Base-by-base conservation (phyloP, 225 moss, liverwort and hornwort species). In the Lunularia cruciata region DNA sequence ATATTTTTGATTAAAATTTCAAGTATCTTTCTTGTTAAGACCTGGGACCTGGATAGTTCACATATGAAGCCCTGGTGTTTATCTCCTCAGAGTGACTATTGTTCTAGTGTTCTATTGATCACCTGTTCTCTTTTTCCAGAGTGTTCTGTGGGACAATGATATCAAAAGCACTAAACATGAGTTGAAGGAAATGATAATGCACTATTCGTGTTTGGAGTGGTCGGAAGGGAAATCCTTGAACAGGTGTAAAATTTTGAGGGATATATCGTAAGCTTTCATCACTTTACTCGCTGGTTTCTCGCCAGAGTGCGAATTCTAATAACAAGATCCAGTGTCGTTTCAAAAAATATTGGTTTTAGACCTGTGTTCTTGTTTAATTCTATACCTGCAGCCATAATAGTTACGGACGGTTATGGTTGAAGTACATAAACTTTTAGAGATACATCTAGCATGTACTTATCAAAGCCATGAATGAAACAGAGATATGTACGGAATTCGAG, bases 141-240 rank as follows among this genome's bases (percentile, higher is more conserved):
- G 88, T 66, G 67, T 89, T 25, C 75, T 79, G 57, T 95, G 95
- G 95, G 92, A 95, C 70, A 90, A 95, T 61, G 87, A 87, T 62
- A 64, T 92, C 25, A 90, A 95, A 66, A 74, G 92, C 77, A 87
- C 92, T 1, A 95, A 95, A 32, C 78, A 92, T 75, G 88, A 89
- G 7, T 46, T 90, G 70, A 87, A 86, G 80, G 95, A 92, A 76
- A 92, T 95, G 95, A 88, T 95, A 68, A 84, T 90, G 90, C 85
- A 84, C 55, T 70, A 86, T 33, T 90, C 92, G 5, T 81, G 79
- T 43, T 78, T 95, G 73, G 95, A 95, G 69, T 78, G 83, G 48
- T 42, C 81, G 6, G 92, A 95, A 69, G 95, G 88, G 31, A 95
- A 90, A 80, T 34, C 75, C 55, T 67, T 95, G 47, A 84, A 78